These are phyloP conservation scores for Aegilops sharonensis DNA, from an alignment of 176 grass and related monocot species.

Conservation along the genomic window DNA sequence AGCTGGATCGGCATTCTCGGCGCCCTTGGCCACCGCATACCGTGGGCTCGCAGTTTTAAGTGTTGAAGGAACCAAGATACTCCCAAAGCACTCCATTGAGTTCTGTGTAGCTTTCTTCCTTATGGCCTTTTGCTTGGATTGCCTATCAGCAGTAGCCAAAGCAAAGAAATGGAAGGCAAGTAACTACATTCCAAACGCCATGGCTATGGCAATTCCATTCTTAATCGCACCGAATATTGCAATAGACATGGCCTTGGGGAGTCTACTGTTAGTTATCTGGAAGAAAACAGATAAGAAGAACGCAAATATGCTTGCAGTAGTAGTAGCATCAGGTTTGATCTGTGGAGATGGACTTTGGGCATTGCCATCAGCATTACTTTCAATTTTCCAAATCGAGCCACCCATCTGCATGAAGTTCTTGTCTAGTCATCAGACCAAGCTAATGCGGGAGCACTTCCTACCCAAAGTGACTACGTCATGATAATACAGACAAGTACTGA, in stretches of 20 bases:
- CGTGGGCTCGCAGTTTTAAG: constrained; percentile 34
- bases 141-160: not conserved
- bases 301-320: not conserved
- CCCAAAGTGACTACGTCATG: not conserved
- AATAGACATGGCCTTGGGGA: constrained; percentile 40
- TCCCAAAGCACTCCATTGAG: constrained; percentile 25
- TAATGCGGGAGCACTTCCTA: constrained; percentile 11
- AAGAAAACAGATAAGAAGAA: constrained; percentile 6
- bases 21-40: constrained; percentile 50
- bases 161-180: constrained; percentile 13
- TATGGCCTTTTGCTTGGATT: not conserved
- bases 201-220: constrained; percentile 50
- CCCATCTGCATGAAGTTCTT: constrained; percentile 51
- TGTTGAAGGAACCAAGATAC: constrained; percentile 19
- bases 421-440: not conserved
- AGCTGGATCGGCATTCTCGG: not conserved
- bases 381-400: constrained; percentile 30
- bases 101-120: constrained; percentile 19
- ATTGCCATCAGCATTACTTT: constrained; percentile 23
- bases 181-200: constrained; percentile 24
- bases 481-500: not conserved
- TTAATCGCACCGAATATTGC: constrained; percentile 31
- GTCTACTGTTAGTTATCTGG: constrained; percentile 39
- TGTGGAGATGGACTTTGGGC: constrained; percentile 46
- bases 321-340: constrained; percentile 40